Base-by-base conservation (phyloP, 495 filamentous ascomycete genomes). In the Melanomma pulvis-pyrius region DNA sequence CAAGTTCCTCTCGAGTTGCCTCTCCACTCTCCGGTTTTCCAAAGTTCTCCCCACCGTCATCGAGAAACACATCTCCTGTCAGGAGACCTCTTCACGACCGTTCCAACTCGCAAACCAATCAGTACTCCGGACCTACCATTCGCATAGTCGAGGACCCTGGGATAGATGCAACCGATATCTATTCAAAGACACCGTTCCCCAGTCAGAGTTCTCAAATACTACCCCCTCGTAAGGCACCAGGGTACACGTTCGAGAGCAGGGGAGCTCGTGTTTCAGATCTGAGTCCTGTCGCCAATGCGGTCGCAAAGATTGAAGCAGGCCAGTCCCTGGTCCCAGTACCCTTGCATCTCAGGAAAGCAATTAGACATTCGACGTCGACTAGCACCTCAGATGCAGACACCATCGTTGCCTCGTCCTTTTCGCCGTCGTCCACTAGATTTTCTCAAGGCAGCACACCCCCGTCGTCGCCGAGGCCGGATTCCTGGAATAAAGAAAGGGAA, bases 41-140 rank as follows among this genome's bases (percentile, higher is more conserved):
- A 1, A 67, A 53, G 60, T 67, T 64, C 34, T 69, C 65, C 4
- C 69, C 69, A 32, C 53, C 41, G 28, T 51, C 58, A 21, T 67
- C 71, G 36, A 59, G 64, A 61, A 72, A 59, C 22, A 34, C 56
- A 28, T 69, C 74, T 51, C 74, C 69, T 55, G 72, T 51, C 61
- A 71, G 78, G 52, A 60, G 71, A 21, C 83, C 87, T 49, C 78
- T 88, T 59, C 82, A 82, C 72, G 81, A 86, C 69, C 81, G 84
- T 62, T 80, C 80, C 21, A 76, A 82, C 34, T 86, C 86, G 65
- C 78, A 84, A 63, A 81, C 74, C 70, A 86, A 86, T 71, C 70
- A 73, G 66, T 74, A 51, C 79, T 84, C 67, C 79, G 82, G 61
- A 75, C 86, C 71, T 74, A 79, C 74, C 13, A 74, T 88, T 65